These are phyloP conservation scores for Verticillium isaacii DNA, from an alignment of 2,329 filamentous ascomycete genomes.

Conservation along the genomic window DNA sequence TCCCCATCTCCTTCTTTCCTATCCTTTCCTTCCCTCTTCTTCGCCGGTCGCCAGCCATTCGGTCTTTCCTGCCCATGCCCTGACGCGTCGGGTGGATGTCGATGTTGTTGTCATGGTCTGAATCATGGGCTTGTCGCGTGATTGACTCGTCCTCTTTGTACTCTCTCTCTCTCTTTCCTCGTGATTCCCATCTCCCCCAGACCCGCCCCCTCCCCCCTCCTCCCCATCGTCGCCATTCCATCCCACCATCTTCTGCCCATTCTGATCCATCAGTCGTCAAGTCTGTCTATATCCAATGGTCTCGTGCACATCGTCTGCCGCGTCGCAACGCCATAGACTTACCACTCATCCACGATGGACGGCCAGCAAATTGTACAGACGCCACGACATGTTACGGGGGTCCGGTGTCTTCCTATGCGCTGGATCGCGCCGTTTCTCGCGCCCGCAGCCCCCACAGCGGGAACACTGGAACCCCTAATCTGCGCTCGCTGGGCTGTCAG, in stretches of 20 bases:
- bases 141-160: background rate
- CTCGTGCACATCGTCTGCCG: too few relatives aligned
- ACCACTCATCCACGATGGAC: too few relatives aligned
- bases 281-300: too few relatives aligned
- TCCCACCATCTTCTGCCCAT: background rate
- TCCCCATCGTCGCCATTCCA: background rate
- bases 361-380: background rate
- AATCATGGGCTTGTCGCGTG: background rate
- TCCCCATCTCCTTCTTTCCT: background rate
- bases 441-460: background rate
- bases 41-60: background rate
- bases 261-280: background rate
- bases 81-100: background rate
- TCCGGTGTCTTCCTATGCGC: background rate
- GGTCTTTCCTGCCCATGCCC: too few relatives aligned
- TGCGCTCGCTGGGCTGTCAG: background rate
- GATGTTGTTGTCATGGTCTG: background rate
- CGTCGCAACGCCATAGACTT: too few relatives aligned
- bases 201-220: background rate
- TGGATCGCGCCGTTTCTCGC: background rate
- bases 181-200: background rate
- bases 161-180: background rate
- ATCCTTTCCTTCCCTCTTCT: background rate
- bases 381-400: background rate
- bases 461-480: background rate